These are phyloP conservation scores for Nidularia sp. DNA, from an alignment of 768 basidiomycete genomes.

Conservation along the genomic window DNA sequence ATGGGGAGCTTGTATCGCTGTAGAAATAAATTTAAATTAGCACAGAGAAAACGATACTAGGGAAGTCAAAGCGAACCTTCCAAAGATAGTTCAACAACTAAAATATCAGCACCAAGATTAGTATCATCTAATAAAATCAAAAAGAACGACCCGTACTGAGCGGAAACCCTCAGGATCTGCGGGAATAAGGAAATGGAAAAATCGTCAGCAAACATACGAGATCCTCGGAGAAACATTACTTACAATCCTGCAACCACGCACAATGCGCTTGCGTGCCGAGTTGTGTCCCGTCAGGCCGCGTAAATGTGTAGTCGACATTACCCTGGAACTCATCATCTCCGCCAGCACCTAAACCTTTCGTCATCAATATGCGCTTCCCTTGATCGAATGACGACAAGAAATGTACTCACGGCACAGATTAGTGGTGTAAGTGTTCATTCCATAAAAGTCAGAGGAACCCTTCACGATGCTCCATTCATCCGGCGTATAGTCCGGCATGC, in stretches of 20 bases:
- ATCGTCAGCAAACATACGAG: conserved; percentile 1
- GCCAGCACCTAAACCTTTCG: conserved; percentile 38
- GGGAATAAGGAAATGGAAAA: neutral
- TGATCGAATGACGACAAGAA: too few relatives aligned
- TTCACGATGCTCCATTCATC: conserved; percentile 56
- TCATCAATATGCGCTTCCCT: too few relatives aligned
- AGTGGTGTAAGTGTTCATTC: conserved; percentile 71
- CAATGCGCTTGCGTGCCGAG: conserved; percentile 65
- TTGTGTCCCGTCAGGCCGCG: conserved; percentile 57
- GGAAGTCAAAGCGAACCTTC: neutral
- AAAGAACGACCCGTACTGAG: conserved; percentile 25
- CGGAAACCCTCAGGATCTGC: conserved; percentile 66
- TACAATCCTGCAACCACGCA: conserved; percentile 65
- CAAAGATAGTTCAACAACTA: too few relatives aligned
- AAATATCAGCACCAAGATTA: too few relatives aligned
- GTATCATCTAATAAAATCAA: too few relatives aligned
- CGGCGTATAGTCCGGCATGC: conserved; percentile 53
- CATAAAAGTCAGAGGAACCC: conserved; percentile 68
- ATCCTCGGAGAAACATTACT: conserved; percentile 11
- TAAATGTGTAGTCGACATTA: conserved; percentile 56
- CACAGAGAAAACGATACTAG: neutral
- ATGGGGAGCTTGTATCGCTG: conserved; percentile 37
- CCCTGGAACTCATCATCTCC: conserved; percentile 65
- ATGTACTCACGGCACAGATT: conserved; percentile 49
- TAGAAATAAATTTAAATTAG: neutral